Evolutionary conservation across 2,329 filamentous ascomycete genomes (phyloP), one percentile per base, ranked within the genome.

Genomic region (Colletotrichum camelliae): DNA sequence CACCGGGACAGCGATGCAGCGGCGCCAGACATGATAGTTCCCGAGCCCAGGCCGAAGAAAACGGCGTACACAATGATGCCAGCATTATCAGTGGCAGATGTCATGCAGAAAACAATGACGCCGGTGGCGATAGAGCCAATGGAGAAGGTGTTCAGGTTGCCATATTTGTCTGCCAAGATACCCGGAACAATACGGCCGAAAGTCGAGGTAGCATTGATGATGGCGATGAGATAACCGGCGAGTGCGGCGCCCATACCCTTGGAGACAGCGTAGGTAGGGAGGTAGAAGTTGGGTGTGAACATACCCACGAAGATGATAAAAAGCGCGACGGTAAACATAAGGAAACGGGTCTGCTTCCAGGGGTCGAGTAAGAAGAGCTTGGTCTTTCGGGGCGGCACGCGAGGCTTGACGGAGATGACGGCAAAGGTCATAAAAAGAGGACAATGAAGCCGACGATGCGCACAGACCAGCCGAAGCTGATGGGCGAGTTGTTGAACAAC

Each of bases 201-300:
- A 0, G 88, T 88, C 1, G 90, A 92, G 2, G 92, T 90, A 0
- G 88, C 90, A 80, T 95, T 95, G 78, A 94, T 86, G 74, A 95
- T 91, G 3, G 93, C 89, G 5, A 95, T 84, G n/a, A 94, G 87
- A 80, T 94, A 95, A 78, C 92, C 93, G 0, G 91, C 90, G 2
- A 94, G 82, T 1, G 88, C 86, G 1, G 85, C 83, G 2, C 90
- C 87, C 77, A 94, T 89, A 18, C 87, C 86, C 1, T 85, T 83
- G 0, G 86, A 81, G 3, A 91, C 85, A 5, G 91, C 92, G 79
- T 92, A 94, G 1, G 90, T 86, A 18, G 92, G 90, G 29, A 92
- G 85, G 82, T 89, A 92, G 82, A 92, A 91, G 48, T 92, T 84
- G 24, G 91, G 90, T 31, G 89, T 88, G 78, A 91, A 89, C 79